A percentile compares a stretch with the other conserved stretches of the same genome.
Conservation (phyloP, 768 basidiomycete species). For the Baorangia bicolor region DNA sequence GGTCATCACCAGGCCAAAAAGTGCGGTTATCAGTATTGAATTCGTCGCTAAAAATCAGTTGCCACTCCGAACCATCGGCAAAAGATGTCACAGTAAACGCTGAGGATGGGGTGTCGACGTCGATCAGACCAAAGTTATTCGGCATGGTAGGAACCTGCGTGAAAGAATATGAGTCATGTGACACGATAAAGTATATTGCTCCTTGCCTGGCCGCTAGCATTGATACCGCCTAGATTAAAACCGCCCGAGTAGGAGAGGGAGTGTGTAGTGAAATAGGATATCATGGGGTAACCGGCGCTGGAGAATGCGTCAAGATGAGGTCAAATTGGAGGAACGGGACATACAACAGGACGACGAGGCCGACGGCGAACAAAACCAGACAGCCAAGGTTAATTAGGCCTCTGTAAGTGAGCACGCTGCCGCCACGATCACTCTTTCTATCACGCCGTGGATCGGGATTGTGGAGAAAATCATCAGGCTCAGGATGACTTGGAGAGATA, state of each 20-base stretch:
- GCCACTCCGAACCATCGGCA: slow-evolving; percentile 49
- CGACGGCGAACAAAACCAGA: slow-evolving; percentile 52
- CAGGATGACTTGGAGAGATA: slow-evolving; percentile 52
- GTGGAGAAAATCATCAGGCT: slow-evolving; percentile 72
- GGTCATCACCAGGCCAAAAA: slow-evolving; percentile 81
- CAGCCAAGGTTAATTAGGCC: slow-evolving; percentile 75
- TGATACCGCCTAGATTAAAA: slow-evolving; percentile 77
- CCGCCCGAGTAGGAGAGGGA: slow-evolving; percentile 51
- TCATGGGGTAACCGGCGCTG: slow-evolving; percentile 64
- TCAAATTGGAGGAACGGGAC: slow-evolving; percentile 17
- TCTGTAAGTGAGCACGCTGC: slow-evolving; percentile 63
- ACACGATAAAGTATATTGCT: neutral
- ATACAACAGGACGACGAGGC: slow-evolving; percentile 60
- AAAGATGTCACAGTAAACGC: slow-evolving; percentile 55
- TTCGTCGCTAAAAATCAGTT: slow-evolving; percentile 87
- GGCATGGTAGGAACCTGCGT: slow-evolving; percentile 52
- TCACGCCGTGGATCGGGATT: slow-evolving; percentile 69
- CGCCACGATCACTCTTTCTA: slow-evolving; percentile 50
- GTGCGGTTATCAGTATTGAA: slow-evolving; percentile 78
- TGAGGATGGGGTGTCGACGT: slow-evolving; percentile 66
- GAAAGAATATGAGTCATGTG: neutral
- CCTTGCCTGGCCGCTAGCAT: slow-evolving; percentile 66
- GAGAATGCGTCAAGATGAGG: neutral
- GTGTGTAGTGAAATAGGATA: slow-evolving; percentile 52
- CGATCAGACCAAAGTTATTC: slow-evolving; percentile 73